Evolutionary conservation across 2,329 filamentous ascomycete genomes (phyloP).

Genomic region (Fusarium circinatum): DNA sequence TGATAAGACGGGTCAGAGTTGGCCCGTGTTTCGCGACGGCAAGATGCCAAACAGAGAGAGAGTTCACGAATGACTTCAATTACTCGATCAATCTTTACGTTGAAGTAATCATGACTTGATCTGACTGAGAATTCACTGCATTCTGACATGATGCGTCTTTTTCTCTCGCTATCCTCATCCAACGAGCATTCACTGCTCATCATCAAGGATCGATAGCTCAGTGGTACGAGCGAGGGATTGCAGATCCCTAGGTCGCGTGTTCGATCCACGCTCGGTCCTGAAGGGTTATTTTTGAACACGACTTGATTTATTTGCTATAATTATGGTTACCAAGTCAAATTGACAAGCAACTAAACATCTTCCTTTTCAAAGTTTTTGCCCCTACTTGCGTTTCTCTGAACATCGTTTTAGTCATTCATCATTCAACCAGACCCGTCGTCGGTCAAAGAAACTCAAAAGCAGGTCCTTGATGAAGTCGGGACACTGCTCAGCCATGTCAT

Average conservation of each 20-base stretch:
- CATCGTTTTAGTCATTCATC: too few species aligned
- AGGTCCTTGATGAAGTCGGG: constrained; percentile 12
- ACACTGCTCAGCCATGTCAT: background rate
- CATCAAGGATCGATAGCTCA: constrained; percentile 35
- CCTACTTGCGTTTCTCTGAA: background rate
- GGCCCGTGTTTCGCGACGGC: background rate
- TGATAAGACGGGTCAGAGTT: background rate
- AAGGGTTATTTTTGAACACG: background rate
- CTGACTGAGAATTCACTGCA: accelerated
- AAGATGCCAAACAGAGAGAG: background rate
- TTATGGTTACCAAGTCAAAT: too few species aligned
- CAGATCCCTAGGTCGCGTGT: constrained; percentile 41
- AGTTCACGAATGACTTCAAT: too few species aligned
- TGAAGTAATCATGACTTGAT: too few species aligned
- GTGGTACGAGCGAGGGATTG: constrained; percentile 40
- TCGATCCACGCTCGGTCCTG: constrained; percentile 39
- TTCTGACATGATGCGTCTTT: accelerated
- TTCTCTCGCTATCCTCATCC: accelerated
- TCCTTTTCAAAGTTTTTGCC: too few species aligned
- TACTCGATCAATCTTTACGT: background rate
- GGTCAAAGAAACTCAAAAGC: background rate
- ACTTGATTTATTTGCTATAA: too few species aligned
- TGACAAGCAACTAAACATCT: too few species aligned
- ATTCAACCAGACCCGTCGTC: background rate
- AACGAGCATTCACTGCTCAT: too few species aligned